phyloP scores from a whole-genome alignment of 2,329 filamentous ascomycete species.

The Escovopsis sp. region DNA sequence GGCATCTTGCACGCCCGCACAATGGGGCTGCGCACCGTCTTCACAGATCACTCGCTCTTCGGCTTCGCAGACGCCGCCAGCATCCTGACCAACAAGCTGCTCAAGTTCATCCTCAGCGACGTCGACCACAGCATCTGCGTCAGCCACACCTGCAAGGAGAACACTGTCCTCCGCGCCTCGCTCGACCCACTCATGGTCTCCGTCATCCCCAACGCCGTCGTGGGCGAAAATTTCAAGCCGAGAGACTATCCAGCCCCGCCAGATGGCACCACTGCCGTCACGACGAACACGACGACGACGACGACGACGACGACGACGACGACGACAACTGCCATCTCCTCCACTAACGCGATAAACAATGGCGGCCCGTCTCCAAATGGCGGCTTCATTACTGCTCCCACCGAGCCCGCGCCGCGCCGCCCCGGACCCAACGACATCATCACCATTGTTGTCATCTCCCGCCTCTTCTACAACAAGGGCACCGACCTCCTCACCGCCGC shows the following conservation, averaged over 20 bases:
- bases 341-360: too few relatives aligned
- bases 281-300: too few relatives aligned
- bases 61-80: constrained; percentile 93
- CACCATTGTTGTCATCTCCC: constrained; percentile 92
- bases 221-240: constrained; percentile 88
- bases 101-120: constrained; percentile 92
- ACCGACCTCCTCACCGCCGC: constrained; percentile 93
- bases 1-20: constrained; percentile 88
- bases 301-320: too few relatives aligned
- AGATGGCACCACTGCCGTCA: constrained; percentile 2
- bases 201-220: constrained; percentile 93
- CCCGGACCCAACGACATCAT: constrained; percentile 76
- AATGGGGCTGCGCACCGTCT: constrained; percentile 91
- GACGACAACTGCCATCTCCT: too few relatives aligned
- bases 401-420: constrained; percentile 33
- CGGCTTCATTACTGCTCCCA: too few relatives aligned
- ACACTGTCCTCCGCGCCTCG: constrained; percentile 86
- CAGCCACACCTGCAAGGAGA: constrained; percentile 97
- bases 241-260: constrained; percentile 25
- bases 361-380: too few relatives aligned
- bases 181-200: constrained; percentile 95
- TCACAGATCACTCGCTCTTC: constrained; percentile 94
- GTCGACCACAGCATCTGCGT: constrained; percentile 98
- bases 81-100: constrained; percentile 89
- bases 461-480: constrained; percentile 97